Conservation (phyloP, 1,284 basidiomycete species). For the Meripilus lineatus region DNA sequence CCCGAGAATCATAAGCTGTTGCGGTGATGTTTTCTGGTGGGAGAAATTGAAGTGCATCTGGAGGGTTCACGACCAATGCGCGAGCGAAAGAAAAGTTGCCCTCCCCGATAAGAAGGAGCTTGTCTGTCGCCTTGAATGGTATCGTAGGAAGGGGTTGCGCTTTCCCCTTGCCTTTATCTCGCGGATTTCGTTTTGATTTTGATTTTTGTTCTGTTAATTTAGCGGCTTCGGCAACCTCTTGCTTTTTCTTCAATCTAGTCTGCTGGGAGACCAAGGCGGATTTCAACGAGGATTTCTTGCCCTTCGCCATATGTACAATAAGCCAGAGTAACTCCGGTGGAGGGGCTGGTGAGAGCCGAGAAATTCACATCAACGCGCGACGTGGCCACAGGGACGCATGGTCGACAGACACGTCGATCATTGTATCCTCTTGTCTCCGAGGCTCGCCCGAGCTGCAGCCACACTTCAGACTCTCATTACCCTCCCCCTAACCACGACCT, state of each 20-base stretch:
- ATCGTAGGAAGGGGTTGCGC: slow-evolving; percentile 39
- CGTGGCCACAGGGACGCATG: slow-evolving; percentile 3
- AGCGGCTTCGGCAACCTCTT: slow-evolving; percentile 42
- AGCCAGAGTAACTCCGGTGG: neutral
- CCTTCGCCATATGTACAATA: slow-evolving; percentile 36
- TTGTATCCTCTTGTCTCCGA: too few species aligned
- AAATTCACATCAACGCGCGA: neutral
- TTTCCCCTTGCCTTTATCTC: slow-evolving; percentile 26
- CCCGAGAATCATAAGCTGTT: slow-evolving; percentile 83
- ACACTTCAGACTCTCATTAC: neutral
- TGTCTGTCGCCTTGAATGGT: slow-evolving; percentile 76
- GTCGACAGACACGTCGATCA: slow-evolving; percentile 8
- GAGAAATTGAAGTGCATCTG: slow-evolving; percentile 45
- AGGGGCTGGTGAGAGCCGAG: neutral
- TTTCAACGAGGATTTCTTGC: slow-evolving; percentile 53
- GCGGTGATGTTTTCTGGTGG: slow-evolving; percentile 73
- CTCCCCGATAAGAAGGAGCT: slow-evolving; percentile 89
- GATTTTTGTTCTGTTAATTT: slow-evolving; percentile 45
- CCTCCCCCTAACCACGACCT: slow-evolving; percentile 2
- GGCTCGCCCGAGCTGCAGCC: too few species aligned
- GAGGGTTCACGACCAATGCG: slow-evolving; percentile 60
- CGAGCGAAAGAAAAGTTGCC: slow-evolving; percentile 93
- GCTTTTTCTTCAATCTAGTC: slow-evolving; percentile 56
- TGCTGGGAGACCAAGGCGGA: slow-evolving; percentile 64
- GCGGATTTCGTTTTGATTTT: slow-evolving; percentile 29